phyloP scores from a whole-genome alignment of 371 early-diverging fungal genomes.

The Dichotomocladium elegans region DNA sequence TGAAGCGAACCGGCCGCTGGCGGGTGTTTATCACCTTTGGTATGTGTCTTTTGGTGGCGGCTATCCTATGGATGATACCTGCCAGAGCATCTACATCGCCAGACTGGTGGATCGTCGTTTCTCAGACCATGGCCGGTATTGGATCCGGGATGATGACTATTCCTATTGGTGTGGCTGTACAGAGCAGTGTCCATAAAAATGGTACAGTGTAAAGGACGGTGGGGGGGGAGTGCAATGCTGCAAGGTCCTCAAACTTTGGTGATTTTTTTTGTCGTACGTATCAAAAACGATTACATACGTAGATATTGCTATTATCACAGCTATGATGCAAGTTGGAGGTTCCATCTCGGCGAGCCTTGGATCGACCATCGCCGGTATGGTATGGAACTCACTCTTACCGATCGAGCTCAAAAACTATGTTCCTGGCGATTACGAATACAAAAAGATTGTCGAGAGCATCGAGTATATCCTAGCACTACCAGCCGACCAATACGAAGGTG shows the following conservation, averaged over 20 bases:
- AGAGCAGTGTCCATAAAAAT: constrained; percentile 33
- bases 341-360: constrained; percentile 31
- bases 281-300: not conserved
- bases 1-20: constrained; percentile 40
- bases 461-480: constrained; percentile 18
- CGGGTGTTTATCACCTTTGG: constrained; percentile 51
- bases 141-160: constrained; percentile 34
- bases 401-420: constrained; percentile 21
- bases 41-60: constrained; percentile 50
- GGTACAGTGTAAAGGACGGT: constrained; percentile 11
- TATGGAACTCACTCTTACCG: constrained; percentile 35
- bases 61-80: constrained; percentile 41
- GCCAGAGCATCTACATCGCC: constrained; percentile 32
- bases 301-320: constrained; percentile 39
- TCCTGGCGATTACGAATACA: constrained; percentile 30
- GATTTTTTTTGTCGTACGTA: not conserved
- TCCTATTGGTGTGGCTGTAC: constrained; percentile 29
- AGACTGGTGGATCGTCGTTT: constrained; percentile 24
- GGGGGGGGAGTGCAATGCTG: not conserved
- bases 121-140: constrained; percentile 37
- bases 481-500: constrained; percentile 22
- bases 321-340: constrained; percentile 30
- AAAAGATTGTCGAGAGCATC: constrained; percentile 17
- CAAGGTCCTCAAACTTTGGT: not conserved
- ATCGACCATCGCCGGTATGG: constrained; percentile 27